Evolutionary conservation across 139 green algal species (phyloP), one percentile per base, ranked within the genome.

Genomic region (Picochlorum sp.): DNA sequence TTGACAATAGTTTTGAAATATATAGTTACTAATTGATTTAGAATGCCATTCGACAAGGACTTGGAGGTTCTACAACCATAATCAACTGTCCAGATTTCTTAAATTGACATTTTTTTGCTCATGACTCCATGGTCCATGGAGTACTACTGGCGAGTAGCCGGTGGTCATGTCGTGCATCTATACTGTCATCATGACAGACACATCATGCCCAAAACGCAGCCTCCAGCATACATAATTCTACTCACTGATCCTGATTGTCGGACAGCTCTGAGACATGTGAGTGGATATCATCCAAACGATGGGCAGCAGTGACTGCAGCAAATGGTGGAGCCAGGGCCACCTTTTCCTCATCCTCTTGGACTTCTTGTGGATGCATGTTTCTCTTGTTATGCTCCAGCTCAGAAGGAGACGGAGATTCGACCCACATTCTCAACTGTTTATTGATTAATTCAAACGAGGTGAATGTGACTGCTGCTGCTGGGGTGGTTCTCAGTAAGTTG

Each of bases 381-480:
- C 56, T 45, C 56, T 54, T 54, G 47, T 4, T 54, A 45, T 23
- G n/a, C 7, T 11, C 61, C 10, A 23, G 4, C 26, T 65, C 58
- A 30, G 7, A 23, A 21, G n/a, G 13, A 54, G 13, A 57, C 2
- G 58, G 58, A 26, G 20, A 49, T 41, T 67, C 64, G 2, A 64
- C 65, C 71, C 71, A 77, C 3, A 49, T 50, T 26, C 75, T 71
- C 18, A 98, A 62, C 4, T 78, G 54, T 3, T 92, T 79, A 6
- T 81, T 75, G 5, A 98, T 91, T 6, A 98, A 68, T 79, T 98
- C 93, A 67, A 95, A 98, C 45, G 68, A 88, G 3, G 92, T 97
- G 78, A 98, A 97, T 8, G 93, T 98, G 26, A 98, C 84, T 8
- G 94, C 94, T 18, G 93, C 93, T 7, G 93, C 90, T 13, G 93